Conservation (phyloP, 2,329 filamentous ascomycete genomes). For the Paracamarosporium sp. region DNA sequence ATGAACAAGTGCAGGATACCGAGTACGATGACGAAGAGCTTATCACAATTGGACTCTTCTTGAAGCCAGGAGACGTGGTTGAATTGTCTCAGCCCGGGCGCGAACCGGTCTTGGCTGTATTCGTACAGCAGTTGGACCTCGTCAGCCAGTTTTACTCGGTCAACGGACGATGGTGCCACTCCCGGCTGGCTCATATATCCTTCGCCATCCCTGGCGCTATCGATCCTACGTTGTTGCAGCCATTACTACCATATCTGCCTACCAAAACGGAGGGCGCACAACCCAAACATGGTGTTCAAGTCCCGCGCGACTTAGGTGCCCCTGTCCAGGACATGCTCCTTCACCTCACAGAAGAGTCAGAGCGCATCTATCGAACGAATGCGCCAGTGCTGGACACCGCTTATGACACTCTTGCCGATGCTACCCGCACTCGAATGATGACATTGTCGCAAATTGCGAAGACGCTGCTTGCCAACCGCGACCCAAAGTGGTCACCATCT, state of each 20-base stretch:
- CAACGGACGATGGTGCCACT: slow-evolving; percentile 57
- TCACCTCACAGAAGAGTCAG: slow-evolving; percentile 52
- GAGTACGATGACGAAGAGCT: slow-evolving; percentile 38
- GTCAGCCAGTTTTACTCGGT: slow-evolving; percentile 58
- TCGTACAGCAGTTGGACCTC: slow-evolving; percentile 50
- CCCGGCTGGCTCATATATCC: slow-evolving; percentile 46
- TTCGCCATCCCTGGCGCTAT: slow-evolving; percentile 60
- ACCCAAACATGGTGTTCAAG: slow-evolving; percentile 43
- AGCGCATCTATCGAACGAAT: slow-evolving; percentile 56
- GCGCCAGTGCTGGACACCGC: slow-evolving; percentile 57
- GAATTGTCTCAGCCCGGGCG: slow-evolving; percentile 49
- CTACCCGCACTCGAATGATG: slow-evolving; percentile 53
- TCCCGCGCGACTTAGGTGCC: slow-evolving; percentile 55
- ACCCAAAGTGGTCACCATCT: slow-evolving; percentile 35
- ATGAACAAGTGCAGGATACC: slow-evolving; percentile 27
- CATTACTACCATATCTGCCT: slow-evolving; percentile 61
- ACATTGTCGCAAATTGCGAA: slow-evolving; percentile 56
- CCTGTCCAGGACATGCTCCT: slow-evolving; percentile 53
- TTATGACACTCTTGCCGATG: slow-evolving; percentile 55
- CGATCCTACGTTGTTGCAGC: slow-evolving; percentile 51
- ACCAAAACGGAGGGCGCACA: slow-evolving; percentile 31
- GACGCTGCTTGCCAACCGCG: slow-evolving; percentile 43
- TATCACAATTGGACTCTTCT: slow-evolving; percentile 43
- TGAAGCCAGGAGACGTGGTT: slow-evolving; percentile 57
- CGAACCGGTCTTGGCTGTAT: slow-evolving; percentile 58